Conservation (phyloP, 495 filamentous ascomycete genomes). For the Aspergillus haitiensis region DNA sequence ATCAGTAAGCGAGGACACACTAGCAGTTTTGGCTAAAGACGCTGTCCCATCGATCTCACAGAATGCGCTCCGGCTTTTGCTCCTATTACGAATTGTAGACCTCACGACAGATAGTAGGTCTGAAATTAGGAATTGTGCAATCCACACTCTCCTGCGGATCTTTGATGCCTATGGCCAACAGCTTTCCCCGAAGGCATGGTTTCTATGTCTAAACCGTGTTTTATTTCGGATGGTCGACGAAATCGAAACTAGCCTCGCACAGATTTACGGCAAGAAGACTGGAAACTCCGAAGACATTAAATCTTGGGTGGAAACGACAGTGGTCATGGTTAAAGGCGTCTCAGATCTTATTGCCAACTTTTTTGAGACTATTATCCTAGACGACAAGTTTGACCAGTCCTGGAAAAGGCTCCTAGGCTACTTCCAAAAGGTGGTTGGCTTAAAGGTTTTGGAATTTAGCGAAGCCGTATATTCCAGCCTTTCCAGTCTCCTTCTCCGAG, state of each 20-base stretch:
- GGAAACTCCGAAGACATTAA: slow-evolving; percentile 36
- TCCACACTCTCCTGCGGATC: slow-evolving; percentile 87
- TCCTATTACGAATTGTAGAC: slow-evolving; percentile 74
- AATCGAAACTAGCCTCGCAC: slow-evolving; percentile 33
- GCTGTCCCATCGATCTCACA: slow-evolving; percentile 42
- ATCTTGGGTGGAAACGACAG: slow-evolving; percentile 76
- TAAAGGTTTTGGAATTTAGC: slow-evolving; percentile 65
- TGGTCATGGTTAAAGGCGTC: slow-evolving; percentile 69
- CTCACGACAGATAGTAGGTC: slow-evolving; percentile 74
- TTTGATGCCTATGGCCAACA: slow-evolving; percentile 88
- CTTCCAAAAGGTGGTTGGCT: slow-evolving; percentile 58
- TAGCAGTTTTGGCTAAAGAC: slow-evolving; percentile 37
- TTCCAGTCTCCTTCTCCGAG: slow-evolving; percentile 63
- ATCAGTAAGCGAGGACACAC: slow-evolving; percentile 42
- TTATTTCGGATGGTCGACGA: slow-evolving; percentile 70
- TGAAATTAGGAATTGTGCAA: slow-evolving; percentile 88
- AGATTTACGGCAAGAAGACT: slow-evolving; percentile 27
- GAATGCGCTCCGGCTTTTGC: slow-evolving; percentile 75
- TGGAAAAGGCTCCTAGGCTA: slow-evolving; percentile 71
- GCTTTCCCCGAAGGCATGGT: slow-evolving; percentile 77
- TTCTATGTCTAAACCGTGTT: slow-evolving; percentile 74
- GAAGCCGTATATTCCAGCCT: slow-evolving; percentile 70
- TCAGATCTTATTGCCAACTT: slow-evolving; percentile 68
- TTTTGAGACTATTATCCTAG: slow-evolving; percentile 57
- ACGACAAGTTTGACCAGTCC: slow-evolving; percentile 58